Evolutionary conservation across 441 rosid species (phyloP), one percentile per base, ranked within the genome.

Genomic region (Euphorbia schlechtendalii): DNA sequence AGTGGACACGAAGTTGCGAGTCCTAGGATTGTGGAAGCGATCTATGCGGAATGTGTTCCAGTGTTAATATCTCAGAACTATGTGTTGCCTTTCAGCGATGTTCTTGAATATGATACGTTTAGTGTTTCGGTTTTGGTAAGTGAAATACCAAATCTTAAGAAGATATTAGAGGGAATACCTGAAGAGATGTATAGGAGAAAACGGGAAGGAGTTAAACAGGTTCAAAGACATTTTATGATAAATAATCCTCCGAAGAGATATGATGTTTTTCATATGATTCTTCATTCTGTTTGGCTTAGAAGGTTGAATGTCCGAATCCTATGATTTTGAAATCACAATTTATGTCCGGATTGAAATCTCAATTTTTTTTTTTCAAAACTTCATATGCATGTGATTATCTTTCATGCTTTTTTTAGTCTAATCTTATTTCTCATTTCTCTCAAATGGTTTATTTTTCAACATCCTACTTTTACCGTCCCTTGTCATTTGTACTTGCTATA

Each of bases 211-310:
- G 86, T 81, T 65, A 76, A 49, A 70, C 73, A 69, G 48, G 88
- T 82, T 64, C 83, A 71, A 70, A 53, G 72, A 51, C 90, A 87
- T 65, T 83, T 84, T 55, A 15, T 78, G 69, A 63, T 84, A 59
- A 78, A 83, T 59, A 71, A 78, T 70, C 85, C 88, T 56, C 80
- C 87, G 18, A 76, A 66, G 72, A 77, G 82, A 58, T 82, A 65
- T 59, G 90, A 87, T 67, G 84, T 85, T 21, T 83, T 85, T 34
- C 75, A 82, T 57, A 83, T 85, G 94, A 81, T 77, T 21, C 60
- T 87, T 64, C 89, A 81, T 52, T 85, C 90, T 0, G 55, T 87
- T 20, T 85, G 90, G 94, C 78, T 85, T 40, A 75, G 87, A 25
- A 75, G 90, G 74, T 70, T 85, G 45, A 85, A 87, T 59, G 77